Evolutionary conservation across 805 yeast species (phyloP).

Genomic region (Saturnispora galanensis): DNA sequence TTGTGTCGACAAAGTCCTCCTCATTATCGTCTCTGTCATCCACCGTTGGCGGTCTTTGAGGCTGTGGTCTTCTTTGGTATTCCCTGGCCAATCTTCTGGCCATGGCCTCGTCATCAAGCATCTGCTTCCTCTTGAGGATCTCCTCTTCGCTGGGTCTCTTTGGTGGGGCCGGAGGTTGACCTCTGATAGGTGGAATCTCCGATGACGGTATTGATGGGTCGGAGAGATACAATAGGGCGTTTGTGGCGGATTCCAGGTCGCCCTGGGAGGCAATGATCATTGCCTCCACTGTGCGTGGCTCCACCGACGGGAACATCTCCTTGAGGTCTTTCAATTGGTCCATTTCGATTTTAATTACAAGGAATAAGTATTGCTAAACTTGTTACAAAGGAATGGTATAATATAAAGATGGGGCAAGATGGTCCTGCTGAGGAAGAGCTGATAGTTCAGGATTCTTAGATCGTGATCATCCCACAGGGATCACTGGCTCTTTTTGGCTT

Average conservation of each 20-base stretch:
- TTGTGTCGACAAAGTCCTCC: slow-evolving; percentile 45
- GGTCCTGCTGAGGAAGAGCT: too few relatives aligned
- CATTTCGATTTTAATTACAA: neutral
- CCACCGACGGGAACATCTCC: slow-evolving; percentile 81
- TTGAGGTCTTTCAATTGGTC: slow-evolving; percentile 32
- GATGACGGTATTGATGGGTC: slow-evolving; percentile 55
- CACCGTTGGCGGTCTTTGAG: neutral
- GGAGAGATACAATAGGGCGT: slow-evolving; percentile 69
- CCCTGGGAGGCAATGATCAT: slow-evolving; percentile 82
- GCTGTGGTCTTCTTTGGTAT: slow-evolving; percentile 25
- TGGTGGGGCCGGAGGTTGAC: slow-evolving; percentile 20
- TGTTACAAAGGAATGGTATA: too few relatives aligned
- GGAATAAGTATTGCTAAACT: too few relatives aligned
- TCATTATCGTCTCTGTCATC: slow-evolving; percentile 12
- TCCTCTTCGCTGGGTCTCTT: slow-evolving; percentile 26
- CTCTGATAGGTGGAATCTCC: slow-evolving; percentile 31
- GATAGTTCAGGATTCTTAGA: too few relatives aligned
- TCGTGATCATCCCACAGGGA: too few relatives aligned
- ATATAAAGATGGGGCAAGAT: too few relatives aligned
- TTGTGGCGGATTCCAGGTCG: slow-evolving; percentile 74
- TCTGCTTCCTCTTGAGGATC: slow-evolving; percentile 23
- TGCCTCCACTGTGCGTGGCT: slow-evolving; percentile 61
- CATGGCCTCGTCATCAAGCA: slow-evolving; percentile 55
- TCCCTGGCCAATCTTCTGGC: slow-evolving; percentile 75
- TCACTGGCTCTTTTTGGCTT: too few relatives aligned